Evolutionary conservation across 257 asterid genomes (phyloP).

Genomic region (Nicotiana sylvestris): DNA sequence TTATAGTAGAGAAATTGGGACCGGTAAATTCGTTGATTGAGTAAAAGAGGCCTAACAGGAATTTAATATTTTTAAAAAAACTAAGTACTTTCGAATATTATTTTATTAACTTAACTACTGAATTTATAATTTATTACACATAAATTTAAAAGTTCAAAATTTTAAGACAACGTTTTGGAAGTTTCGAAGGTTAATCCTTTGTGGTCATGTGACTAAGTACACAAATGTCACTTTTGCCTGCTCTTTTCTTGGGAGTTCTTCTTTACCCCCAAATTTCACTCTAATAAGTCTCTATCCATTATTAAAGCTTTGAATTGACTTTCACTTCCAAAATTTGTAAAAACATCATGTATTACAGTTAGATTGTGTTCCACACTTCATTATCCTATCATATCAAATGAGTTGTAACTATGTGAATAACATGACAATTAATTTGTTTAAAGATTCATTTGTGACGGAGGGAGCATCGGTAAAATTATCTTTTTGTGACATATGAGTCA

Average conservation of each 20-base stretch:
- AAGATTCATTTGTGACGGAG: not conserved
- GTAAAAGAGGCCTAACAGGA: not conserved
- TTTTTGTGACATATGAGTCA: too few relatives aligned
- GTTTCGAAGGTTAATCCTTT: not conserved
- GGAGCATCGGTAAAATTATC: too few relatives aligned
- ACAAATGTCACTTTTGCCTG: not conserved
- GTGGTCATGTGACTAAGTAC: not conserved
- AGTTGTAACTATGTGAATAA: not conserved
- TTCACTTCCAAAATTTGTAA: not conserved
- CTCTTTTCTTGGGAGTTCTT: not conserved
- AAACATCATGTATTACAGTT: not conserved
- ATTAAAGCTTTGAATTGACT: not conserved
- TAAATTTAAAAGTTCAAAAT: not conserved
- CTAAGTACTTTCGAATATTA: not conserved
- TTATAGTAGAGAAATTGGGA: not conserved
- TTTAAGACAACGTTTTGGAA: not conserved
- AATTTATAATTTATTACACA: not conserved
- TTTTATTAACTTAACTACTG: not conserved
- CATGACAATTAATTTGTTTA: not conserved
- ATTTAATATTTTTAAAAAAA: not conserved
- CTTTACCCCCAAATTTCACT: not conserved
- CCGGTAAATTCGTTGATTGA: not conserved
- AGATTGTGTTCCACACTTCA: not conserved
- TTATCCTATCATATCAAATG: not conserved
- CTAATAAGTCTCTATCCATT: not conserved